A percentile compares a stretch with the other conserved stretches of the same genome.
phyloP scores from a whole-genome alignment of 2,329 filamentous ascomycete species.

The Capronia coronata region DNA sequence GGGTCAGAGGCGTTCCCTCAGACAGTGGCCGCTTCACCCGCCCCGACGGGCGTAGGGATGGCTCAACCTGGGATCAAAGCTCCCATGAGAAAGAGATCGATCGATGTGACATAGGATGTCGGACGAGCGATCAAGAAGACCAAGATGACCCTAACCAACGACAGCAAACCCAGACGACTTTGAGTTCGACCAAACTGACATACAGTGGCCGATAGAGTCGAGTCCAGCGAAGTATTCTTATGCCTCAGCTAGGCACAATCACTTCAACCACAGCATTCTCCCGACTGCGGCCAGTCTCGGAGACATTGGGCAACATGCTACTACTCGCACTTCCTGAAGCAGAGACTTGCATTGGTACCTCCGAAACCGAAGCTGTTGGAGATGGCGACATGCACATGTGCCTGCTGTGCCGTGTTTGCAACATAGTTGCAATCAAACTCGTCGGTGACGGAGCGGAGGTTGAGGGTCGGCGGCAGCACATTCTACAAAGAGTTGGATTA shows the following conservation, averaged over 20 bases:
- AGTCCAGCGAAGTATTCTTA: background rate
- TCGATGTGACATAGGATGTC: constrained; percentile 19
- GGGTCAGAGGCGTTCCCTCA: constrained; percentile 20
- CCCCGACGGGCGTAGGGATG: constrained; percentile 14
- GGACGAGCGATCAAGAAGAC: background rate
- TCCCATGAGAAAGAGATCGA: constrained; percentile 19
- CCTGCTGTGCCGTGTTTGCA: constrained; percentile 62
- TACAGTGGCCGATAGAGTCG: too few species aligned
- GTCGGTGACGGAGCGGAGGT: constrained; percentile 61
- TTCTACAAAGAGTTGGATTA: constrained; percentile 47
- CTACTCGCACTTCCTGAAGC: constrained; percentile 21
- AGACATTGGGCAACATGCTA: background rate
- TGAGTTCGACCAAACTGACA: too few species aligned
- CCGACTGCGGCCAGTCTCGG: too few species aligned
- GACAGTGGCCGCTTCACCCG: constrained; percentile 19
- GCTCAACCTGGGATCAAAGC: constrained; percentile 20
- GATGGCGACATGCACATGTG: constrained; percentile 64
- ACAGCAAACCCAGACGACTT: too few species aligned
- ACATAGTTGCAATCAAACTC: constrained; percentile 81
- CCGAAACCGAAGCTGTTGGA: constrained; percentile 98
- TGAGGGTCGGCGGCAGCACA: constrained; percentile 76
- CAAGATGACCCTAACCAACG: background rate
- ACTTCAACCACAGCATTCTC: too few species aligned
- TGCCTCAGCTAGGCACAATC: too few species aligned
- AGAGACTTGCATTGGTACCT: constrained; percentile 82